phyloP scores from a whole-genome alignment of 441 rosid genomes.

The Francoa sonchifolia region DNA sequence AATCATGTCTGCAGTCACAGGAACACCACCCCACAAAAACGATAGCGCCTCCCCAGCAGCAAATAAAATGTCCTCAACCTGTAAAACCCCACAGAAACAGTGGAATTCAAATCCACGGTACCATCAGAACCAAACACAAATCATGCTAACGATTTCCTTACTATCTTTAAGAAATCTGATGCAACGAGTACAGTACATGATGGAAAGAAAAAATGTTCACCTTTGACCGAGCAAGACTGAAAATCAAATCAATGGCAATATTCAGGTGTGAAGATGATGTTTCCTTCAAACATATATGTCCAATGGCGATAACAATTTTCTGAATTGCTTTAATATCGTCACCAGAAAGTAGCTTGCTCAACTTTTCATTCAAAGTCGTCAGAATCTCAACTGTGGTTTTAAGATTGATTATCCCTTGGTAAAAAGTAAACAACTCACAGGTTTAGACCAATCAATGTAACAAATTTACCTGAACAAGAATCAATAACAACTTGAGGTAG shows the following conservation, averaged over 20 bases:
- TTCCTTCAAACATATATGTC: conserved; percentile 76
- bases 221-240: conserved; percentile 84
- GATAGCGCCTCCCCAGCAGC: conserved; percentile 97
- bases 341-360: conserved; percentile 73
- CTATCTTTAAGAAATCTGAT: conserved; percentile 1
- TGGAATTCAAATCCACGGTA: no score
- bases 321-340: conserved; percentile 79
- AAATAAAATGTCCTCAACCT: conserved; percentile 95
- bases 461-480: conserved; percentile 56
- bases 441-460: conserved; percentile 12
- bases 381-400: conserved; percentile 53
- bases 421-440: conserved; percentile 3
- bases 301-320: conserved; percentile 70
- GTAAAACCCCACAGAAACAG: conserved; percentile 23
- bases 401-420: conserved; percentile 10
- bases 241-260: conserved; percentile 63
- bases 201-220: conserved; percentile 25
- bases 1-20: conserved; percentile 81
- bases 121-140: conserved; percentile 6
- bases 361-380: conserved; percentile 48
- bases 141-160: not conserved
- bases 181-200: conserved; percentile 1
- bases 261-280: conserved; percentile 52
- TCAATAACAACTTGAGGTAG: conserved; percentile 47
- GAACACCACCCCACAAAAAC: conserved; percentile 90